These are phyloP conservation scores for Exophiala oligosperma DNA, from an alignment of 2,329 filamentous ascomycete species.

Conservation along the genomic window DNA sequence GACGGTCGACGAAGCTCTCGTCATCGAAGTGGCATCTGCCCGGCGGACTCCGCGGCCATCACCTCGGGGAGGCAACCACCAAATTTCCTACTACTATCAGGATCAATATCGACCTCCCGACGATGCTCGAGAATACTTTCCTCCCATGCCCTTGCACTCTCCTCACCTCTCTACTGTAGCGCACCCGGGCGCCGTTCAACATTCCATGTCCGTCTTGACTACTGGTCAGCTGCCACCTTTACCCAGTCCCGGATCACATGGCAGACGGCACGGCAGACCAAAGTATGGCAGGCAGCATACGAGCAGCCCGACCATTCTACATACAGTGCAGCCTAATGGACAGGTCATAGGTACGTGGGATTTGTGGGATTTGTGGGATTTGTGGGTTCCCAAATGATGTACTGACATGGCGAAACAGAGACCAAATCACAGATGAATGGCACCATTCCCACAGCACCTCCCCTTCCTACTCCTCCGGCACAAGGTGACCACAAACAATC, in stretches of 20 bases:
- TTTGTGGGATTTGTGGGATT: not conserved
- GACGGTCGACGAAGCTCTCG: slow-evolving; percentile 79
- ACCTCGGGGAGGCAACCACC: slow-evolving; percentile 57
- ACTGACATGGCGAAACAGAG: slow-evolving; percentile 37
- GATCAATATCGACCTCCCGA: slow-evolving; percentile 69
- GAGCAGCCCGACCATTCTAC: slow-evolving; percentile 73
- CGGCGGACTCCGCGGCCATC: slow-evolving; percentile 78
- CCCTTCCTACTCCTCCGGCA: slow-evolving; percentile 57
- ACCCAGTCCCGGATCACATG: slow-evolving; percentile 75
- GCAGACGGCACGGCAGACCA: slow-evolving; percentile 61
- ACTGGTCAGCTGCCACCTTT: slow-evolving; percentile 78
- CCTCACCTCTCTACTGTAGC: slow-evolving; percentile 39
- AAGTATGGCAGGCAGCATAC: slow-evolving; percentile 71
- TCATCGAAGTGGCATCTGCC: slow-evolving; percentile 77
- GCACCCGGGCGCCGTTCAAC: slow-evolving; percentile 41
- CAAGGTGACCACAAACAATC: slow-evolving; percentile 43
- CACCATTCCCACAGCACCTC: slow-evolving; percentile 43
- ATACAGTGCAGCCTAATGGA: slow-evolving; percentile 44
- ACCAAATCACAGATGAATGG: slow-evolving; percentile 44
- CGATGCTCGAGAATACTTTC: slow-evolving; percentile 78
- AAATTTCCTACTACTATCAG: slow-evolving; percentile 53
- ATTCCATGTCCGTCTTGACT: slow-evolving; percentile 76
- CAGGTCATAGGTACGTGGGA: slow-evolving; percentile 31
- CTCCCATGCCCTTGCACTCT: slow-evolving; percentile 60
- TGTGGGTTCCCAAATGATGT: slow-evolving; percentile 36